These are phyloP conservation scores for Fusarium xyrophilum DNA, from an alignment of 2,329 filamentous ascomycete species.

Conservation along the genomic window DNA sequence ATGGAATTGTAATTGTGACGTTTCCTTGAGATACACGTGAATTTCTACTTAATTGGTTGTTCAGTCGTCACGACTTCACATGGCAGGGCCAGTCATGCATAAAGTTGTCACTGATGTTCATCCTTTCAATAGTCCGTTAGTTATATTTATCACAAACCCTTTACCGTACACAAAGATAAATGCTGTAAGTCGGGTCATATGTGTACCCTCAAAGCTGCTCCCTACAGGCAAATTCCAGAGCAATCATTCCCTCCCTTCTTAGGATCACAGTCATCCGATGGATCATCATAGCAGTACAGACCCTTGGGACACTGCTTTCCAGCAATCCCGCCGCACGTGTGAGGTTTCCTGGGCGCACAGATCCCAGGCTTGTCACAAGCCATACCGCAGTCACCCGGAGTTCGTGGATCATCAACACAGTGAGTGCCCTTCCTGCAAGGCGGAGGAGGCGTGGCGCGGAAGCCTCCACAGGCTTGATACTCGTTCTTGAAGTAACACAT, in stretches of 20 bases:
- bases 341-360: constrained; percentile 39
- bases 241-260: constrained; percentile 43
- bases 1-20: not conserved
- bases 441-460: constrained; percentile 29
- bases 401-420: constrained; percentile 48
- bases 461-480: constrained; percentile 47
- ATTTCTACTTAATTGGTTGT: too few relatives aligned
- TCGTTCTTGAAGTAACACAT: constrained; percentile 42
- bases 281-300: constrained; percentile 42
- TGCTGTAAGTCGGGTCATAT: too few relatives aligned
- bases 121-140: not conserved
- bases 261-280: constrained; percentile 42
- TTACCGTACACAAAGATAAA: too few relatives aligned
- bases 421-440: constrained; percentile 37
- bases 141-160: too few relatives aligned
- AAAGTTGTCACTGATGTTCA: not conserved
- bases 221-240: constrained; percentile 43
- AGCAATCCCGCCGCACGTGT: constrained; percentile 39
- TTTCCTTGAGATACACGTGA: not conserved
- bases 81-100: not conserved
- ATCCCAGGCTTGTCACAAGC: constrained; percentile 48
- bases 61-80: too few relatives aligned
- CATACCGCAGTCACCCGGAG: constrained; percentile 42
- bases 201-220: fast-evolving
- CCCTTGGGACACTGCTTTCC: constrained; percentile 41